Evolutionary conservation across 2,329 filamentous ascomycete species (phyloP).

Genomic region (Botrytis fragariae): DNA sequence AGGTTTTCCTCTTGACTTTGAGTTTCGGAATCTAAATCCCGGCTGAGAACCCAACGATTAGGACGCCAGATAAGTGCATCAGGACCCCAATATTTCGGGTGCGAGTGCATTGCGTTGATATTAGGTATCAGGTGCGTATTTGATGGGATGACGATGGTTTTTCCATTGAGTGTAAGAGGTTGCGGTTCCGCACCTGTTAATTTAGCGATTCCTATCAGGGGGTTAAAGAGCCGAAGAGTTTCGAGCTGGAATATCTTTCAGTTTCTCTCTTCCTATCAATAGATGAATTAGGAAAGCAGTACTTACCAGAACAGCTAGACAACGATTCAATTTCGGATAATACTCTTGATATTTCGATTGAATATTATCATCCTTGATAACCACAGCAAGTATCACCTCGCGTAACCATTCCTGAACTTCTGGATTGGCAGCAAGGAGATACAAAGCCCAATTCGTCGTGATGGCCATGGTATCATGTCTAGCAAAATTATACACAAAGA

Average conservation of each 20-base stretch:
- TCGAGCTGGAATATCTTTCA: not conserved
- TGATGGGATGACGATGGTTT: not conserved
- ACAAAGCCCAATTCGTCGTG: constrained; percentile 32
- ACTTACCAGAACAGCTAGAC: constrained; percentile 41
- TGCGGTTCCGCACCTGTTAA: not conserved
- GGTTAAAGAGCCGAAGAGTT: not conserved
- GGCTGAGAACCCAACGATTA: not conserved
- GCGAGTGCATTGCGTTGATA: not conserved
- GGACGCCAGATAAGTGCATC: not conserved
- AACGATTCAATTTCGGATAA: constrained; percentile 45
- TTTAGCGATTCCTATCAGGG: not conserved
- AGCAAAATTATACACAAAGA: constrained; percentile 38
- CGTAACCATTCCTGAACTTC: constrained; percentile 27
- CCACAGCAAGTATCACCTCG: constrained; percentile 29
- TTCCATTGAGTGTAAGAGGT: not conserved
- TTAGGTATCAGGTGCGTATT: not conserved
- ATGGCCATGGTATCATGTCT: constrained; percentile 39
- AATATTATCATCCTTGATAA: constrained; percentile 28
- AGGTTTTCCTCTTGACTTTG: not conserved
- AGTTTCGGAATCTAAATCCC: no score
- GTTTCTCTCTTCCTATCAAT: no score
- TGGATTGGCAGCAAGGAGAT: constrained; percentile 30
- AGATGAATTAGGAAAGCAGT: no score
- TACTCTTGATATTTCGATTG: constrained; percentile 40
- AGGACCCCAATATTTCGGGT: not conserved